Percentiles rank a stretch among this genome's conserved stretches.
Conservation (phyloP, 1,139 yeast genomes). For the Barnettozyma hawaiiensis region DNA sequence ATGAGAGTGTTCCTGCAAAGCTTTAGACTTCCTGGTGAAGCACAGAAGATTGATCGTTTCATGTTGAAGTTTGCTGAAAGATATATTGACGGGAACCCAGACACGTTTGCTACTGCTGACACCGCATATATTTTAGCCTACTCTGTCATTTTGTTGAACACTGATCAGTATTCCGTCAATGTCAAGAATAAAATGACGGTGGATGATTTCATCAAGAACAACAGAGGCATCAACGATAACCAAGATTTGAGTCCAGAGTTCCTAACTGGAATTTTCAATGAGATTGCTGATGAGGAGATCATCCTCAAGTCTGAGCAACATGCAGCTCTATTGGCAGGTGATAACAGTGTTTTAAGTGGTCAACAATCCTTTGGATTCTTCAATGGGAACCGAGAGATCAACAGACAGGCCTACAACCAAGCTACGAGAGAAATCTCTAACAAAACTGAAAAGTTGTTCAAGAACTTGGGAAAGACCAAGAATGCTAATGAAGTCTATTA, state of each 20-base stretch:
- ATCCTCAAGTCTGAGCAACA: constrained; percentile 91
- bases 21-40: constrained; percentile 95
- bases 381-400: constrained; percentile 61
- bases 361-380: constrained; percentile 55
- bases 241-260: constrained; percentile 74
- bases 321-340: constrained; percentile 77
- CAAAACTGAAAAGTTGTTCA: constrained; percentile 83
- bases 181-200: constrained; percentile 81
- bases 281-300: constrained; percentile 78
- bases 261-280: constrained; percentile 62
- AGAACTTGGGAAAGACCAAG: constrained; percentile 53
- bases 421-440: constrained; percentile 90
- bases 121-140: constrained; percentile 90
- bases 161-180: constrained; percentile 89
- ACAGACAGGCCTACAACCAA: constrained; percentile 82
- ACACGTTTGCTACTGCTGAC: constrained; percentile 83
- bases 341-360: constrained; percentile 32
- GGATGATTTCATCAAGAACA: constrained; percentile 80
- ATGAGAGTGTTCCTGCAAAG: constrained; percentile 78
- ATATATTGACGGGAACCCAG: constrained; percentile 82
- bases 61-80: constrained; percentile 96
- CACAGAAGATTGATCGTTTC: constrained; percentile 93
- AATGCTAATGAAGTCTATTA: constrained; percentile 29
- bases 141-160: constrained; percentile 88
- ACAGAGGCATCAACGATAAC: constrained; percentile 92